Percentiles rank a stretch among this genome's conserved stretches.
Conservation (phyloP, 192 early-diverging fungal genomes). For the Coemansia sp. region DNA sequence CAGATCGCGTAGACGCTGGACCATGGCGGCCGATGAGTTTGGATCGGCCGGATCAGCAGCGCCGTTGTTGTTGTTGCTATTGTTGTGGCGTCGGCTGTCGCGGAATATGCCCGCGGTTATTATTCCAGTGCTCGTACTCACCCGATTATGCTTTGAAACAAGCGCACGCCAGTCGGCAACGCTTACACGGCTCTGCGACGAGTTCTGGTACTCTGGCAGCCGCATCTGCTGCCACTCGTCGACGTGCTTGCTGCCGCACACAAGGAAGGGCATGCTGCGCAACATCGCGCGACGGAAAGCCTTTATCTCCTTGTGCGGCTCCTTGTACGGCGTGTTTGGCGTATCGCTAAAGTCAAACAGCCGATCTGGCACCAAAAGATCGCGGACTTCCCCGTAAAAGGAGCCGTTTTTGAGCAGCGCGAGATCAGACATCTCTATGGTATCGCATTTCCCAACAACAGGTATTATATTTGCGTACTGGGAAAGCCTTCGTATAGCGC, state of each 20-base stretch:
- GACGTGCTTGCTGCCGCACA: conserved; percentile 46
- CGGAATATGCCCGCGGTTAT: conserved; percentile 37
- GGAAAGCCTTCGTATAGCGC: conserved; percentile 30
- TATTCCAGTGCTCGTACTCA: conserved; percentile 17
- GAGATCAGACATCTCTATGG: conserved; percentile 33
- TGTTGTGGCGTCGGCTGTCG: conserved; percentile 9
- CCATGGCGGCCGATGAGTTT: not conserved
- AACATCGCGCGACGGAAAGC: conserved; percentile 7
- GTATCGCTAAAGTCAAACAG: conserved; percentile 40
- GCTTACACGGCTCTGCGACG: conserved; percentile 22
- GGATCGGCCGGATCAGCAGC: not conserved
- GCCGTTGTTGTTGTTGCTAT: not conserved
- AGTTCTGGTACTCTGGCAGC: conserved; percentile 30
- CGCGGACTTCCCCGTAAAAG: conserved; percentile 19
- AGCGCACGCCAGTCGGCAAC: conserved; percentile 43
- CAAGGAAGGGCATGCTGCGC: conserved; percentile 20
- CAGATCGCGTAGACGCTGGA: conserved; percentile 1
- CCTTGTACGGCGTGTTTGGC: conserved; percentile 16
- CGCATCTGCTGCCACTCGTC: conserved; percentile 51
- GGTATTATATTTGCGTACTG: conserved; percentile 37
- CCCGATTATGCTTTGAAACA: conserved; percentile 26
- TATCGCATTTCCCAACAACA: conserved; percentile 50
- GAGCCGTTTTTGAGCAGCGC: conserved; percentile 20
- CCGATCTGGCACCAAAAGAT: conserved; percentile 19
- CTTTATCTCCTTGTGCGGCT: conserved; percentile 11